Conservation (phyloP, 768 basidiomycete species). For the Cystofilobasidium capitatum region DNA sequence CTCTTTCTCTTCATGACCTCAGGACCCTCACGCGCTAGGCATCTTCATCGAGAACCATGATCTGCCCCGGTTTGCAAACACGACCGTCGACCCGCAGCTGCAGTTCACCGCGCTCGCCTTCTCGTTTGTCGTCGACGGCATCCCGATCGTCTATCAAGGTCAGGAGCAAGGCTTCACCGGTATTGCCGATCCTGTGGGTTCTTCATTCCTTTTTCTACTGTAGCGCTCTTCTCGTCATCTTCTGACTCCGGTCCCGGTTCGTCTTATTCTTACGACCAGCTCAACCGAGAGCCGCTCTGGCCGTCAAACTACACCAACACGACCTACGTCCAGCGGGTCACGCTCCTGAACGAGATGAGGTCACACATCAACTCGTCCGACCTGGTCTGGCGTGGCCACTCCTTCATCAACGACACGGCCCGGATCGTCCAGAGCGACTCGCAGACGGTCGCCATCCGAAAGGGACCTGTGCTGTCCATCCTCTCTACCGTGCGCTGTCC, state of each 20-base stretch:
- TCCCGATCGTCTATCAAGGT: constrained; percentile 72
- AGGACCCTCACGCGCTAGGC: constrained; percentile 47
- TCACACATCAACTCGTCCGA: constrained; percentile 11
- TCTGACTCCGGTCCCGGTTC: not conserved
- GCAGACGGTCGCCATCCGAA: constrained; percentile 26
- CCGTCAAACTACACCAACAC: constrained; percentile 55
- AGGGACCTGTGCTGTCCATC: constrained; percentile 26
- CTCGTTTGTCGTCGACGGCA: constrained; percentile 70
- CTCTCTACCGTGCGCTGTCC: constrained; percentile 36
- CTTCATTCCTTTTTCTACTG: not conserved
- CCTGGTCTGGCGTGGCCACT: not conserved
- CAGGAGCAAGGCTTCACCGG: constrained; percentile 66
- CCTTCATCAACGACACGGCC: constrained; percentile 24
- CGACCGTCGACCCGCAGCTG: constrained; percentile 62
- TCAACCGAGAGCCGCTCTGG: constrained; percentile 70
- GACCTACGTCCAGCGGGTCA: constrained; percentile 50
- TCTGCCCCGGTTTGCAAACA: constrained; percentile 60
- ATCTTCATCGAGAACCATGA: constrained; percentile 77
- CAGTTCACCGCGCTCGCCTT: constrained; percentile 67
- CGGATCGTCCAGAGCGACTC: constrained; percentile 15
- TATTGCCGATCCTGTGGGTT: constrained; percentile 53
- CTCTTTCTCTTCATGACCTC: constrained; percentile 26
- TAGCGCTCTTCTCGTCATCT: not conserved
- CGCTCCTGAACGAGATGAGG: constrained; percentile 52
- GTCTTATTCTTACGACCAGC: constrained; percentile 39